phyloP scores from a whole-genome alignment of 495 filamentous ascomycete species.

The Sordaria brevicollis region DNA sequence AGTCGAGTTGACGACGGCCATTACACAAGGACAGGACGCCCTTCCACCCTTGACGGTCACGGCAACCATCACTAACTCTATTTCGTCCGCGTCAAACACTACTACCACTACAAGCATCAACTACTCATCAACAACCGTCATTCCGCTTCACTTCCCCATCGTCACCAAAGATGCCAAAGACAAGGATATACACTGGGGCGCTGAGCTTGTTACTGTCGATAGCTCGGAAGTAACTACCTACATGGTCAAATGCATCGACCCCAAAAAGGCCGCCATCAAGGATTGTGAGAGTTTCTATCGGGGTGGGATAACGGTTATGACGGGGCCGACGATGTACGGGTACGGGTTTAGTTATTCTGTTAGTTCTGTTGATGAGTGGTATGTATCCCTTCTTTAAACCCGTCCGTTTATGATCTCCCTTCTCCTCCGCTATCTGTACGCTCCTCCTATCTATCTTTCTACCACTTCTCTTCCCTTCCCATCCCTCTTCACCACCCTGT shows the following conservation, averaged over 20 bases:
- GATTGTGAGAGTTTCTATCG: not conserved
- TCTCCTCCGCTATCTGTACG: too few relatives aligned
- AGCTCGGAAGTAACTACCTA: not conserved
- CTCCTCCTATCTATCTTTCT: too few relatives aligned
- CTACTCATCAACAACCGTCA: not conserved
- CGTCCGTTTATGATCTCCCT: too few relatives aligned
- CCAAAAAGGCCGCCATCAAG: not conserved
- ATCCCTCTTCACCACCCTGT: too few relatives aligned
- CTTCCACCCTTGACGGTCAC: too few relatives aligned
- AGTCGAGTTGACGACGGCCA: too few relatives aligned
- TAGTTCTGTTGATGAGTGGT: not conserved
- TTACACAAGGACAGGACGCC: too few relatives aligned
- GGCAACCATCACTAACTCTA: not conserved
- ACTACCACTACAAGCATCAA: not conserved
- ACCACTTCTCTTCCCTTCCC: not conserved
- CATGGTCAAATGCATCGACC: not conserved
- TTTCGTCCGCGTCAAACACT: too few relatives aligned
- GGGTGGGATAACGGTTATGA: not conserved
- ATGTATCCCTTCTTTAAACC: not conserved
- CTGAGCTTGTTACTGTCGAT: not conserved
- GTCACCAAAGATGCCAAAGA: not conserved
- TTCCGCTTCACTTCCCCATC: not conserved
- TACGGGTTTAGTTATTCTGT: not conserved
- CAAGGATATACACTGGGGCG: not conserved
- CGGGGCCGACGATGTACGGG: not conserved